A percentile compares a stretch with the other conserved stretches of the same genome.
Evolutionary conservation across 257 asterid genomes (phyloP).

Genomic region (Penstemon newberryi): DNA sequence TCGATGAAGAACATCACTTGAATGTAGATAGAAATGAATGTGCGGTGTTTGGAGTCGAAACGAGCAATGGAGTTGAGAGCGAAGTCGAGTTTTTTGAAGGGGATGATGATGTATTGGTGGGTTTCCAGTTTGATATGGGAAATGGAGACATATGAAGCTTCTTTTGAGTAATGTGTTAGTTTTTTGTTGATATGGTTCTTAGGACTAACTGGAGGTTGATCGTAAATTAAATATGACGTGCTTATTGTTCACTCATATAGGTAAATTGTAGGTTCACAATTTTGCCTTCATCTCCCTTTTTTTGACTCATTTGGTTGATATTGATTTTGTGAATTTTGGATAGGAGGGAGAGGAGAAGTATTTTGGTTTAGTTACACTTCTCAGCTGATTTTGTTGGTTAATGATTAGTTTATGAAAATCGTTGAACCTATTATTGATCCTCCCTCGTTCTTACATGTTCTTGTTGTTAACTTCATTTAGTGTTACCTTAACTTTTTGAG

Average conservation of each 20-base stretch:
- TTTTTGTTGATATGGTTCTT: neutral
- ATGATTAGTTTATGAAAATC: neutral
- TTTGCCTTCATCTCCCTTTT: neutral
- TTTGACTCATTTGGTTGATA: neutral
- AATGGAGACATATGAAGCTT: conserved; percentile 12
- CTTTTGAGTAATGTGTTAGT: no score
- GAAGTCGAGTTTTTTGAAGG: conserved; percentile 37
- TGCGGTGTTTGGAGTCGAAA: conserved; percentile 3
- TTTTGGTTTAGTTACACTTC: neutral
- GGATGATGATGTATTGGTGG: conserved; percentile 36
- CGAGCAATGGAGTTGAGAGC: conserved; percentile 7
- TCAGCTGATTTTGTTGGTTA: neutral
- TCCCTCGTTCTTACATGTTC: neutral
- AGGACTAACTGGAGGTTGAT: conserved; percentile 24
- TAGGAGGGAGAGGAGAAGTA: neutral
- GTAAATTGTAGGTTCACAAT: conserved; percentile 1
- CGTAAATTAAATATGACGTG: neutral
- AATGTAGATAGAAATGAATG: conserved; percentile 18
- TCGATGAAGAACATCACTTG: conserved; percentile 20
- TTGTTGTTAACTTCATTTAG: neutral
- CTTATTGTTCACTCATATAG: conserved; percentile 7
- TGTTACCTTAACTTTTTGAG: no score
- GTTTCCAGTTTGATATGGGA: conserved; percentile 29
- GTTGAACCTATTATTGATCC: conserved; percentile 3
- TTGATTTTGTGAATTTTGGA: conserved; percentile 21